Conservation (phyloP, 345 rosid species). For the Crucihimalaya himalaica region DNA sequence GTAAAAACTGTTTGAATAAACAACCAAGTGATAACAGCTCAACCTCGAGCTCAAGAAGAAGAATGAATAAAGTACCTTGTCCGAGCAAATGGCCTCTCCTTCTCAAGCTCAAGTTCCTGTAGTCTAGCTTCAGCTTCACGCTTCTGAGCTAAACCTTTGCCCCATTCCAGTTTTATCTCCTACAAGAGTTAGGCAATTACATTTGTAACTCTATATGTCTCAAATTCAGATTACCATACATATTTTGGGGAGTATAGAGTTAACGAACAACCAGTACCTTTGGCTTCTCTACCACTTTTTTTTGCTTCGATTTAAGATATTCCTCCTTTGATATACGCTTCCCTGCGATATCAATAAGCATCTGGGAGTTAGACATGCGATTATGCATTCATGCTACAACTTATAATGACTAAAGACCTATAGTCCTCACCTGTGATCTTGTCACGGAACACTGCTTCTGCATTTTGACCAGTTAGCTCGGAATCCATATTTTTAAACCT, state of each 20-base stretch:
- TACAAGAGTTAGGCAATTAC: slow-evolving; percentile 33
- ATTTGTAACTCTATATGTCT: not conserved
- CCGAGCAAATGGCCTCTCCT: slow-evolving; percentile 90
- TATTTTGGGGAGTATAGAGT: not conserved
- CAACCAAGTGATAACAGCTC: slow-evolving; percentile 6
- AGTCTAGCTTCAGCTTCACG: slow-evolving; percentile 77
- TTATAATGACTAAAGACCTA: slow-evolving; percentile 18
- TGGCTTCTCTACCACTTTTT: slow-evolving; percentile 68
- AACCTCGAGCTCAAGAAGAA: slow-evolving; percentile 15
- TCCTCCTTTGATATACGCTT: slow-evolving; percentile 74
- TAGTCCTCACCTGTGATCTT: slow-evolving; percentile 61
- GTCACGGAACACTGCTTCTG: slow-evolving; percentile 87
- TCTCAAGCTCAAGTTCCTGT: slow-evolving; percentile 77
- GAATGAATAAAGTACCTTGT: slow-evolving; percentile 54
- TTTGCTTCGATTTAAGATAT: slow-evolving; percentile 54
- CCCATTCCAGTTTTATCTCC: slow-evolving; percentile 94
- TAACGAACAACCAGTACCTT: slow-evolving; percentile 50
- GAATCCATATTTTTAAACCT: slow-evolving; percentile 83
- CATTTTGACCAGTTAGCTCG: slow-evolving; percentile 69
- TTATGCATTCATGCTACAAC: not conserved
- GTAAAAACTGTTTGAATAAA: slow-evolving; percentile 11
- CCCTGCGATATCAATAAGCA: slow-evolving; percentile 50
- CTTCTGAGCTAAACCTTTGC: slow-evolving; percentile 97
- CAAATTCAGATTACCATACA: not conserved
- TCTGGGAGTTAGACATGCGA: slow-evolving; percentile 18